Base-by-base conservation (phyloP, 2,329 filamentous ascomycete genomes). In the Beauveria caledonica region DNA sequence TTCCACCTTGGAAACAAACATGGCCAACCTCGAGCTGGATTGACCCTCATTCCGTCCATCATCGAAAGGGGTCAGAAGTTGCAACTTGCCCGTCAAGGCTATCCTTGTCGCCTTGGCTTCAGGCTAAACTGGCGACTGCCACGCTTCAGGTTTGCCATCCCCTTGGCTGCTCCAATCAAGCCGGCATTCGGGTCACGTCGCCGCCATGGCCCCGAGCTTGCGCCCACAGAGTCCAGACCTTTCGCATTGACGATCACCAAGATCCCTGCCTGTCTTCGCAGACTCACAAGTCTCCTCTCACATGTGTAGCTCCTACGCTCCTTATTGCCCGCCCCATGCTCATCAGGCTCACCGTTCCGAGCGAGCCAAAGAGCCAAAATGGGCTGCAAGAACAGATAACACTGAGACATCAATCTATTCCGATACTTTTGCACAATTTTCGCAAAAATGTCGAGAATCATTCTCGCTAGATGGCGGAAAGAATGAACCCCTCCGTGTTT, bases 401-500 rank as follows among this genome's bases (percentile, higher is more conserved):
- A 27, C 13, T 7, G 29, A 48, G 29, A 49, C 44, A 40, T 25
- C 33, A 36, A 36, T 36, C 33, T 36, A 54, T n/a, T 27, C n/a
- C 29, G 8, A 39, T 29, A 39, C 9, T 48, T 15, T 29, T 25
- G 17, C 23, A 21, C 44, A 57, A 39, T 49, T 19, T 21, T 49
- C 44, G 23, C 45, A 46, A 33, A 29, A 51, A 49, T 29, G 27
- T 44, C 48, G 33, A 23, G 15, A 58, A 11, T 27, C 8, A 36
- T n/a, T 25, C 39, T 7, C 27, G 19, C 10, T 10, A 21, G 7
- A 49, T 50, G 55, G 29, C 33, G 46, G 36, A 39, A 29, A 39
- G 46, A 36, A 50, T 50, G 45, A 58, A 50, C 55, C 46, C 55
- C 55, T 51, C 56, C 56, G 56, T 58, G 56, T 58, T 58, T 58